Percentiles rank a stretch among this genome's conserved stretches.
phyloP scores from a whole-genome alignment of 208 protist species.

The Entamoeba dispar region DNA sequence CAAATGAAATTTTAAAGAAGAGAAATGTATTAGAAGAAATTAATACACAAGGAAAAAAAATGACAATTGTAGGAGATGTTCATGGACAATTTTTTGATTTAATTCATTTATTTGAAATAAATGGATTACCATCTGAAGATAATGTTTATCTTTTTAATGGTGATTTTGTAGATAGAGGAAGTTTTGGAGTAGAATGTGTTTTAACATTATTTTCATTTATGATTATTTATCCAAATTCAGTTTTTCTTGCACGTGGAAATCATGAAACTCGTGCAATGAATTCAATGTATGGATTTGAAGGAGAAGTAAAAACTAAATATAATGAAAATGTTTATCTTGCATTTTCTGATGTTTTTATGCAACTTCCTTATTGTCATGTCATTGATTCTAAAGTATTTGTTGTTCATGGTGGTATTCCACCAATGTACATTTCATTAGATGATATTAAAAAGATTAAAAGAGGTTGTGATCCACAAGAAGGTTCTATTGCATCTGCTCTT shows the following conservation, averaged over 20 bases:
- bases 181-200: slow-evolving; percentile 43
- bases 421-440: neutral
- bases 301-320: slow-evolving; percentile 18
- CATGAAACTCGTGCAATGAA: slow-evolving; percentile 21
- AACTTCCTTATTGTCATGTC: neutral
- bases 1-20: neutral
- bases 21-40: neutral
- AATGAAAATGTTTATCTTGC: neutral
- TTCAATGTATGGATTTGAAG: slow-evolving; percentile 20
- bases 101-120: slow-evolving; percentile 75
- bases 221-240: slow-evolving; percentile 14
- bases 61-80: slow-evolving; percentile 93
- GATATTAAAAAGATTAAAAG: slow-evolving; percentile 5
- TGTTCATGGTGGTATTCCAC: slow-evolving; percentile 28
- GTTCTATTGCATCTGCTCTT: neutral
- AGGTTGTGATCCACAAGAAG: neutral
- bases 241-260: slow-evolving; percentile 28
- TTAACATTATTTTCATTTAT: slow-evolving; percentile 53
- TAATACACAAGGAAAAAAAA: slow-evolving; percentile 6
- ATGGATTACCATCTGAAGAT: slow-evolving; percentile 33
- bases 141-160: slow-evolving; percentile 8
- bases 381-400: slow-evolving; percentile 1
- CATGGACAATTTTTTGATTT: slow-evolving; percentile 96
- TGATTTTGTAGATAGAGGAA: slow-evolving; percentile 53
- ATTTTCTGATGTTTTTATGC: slow-evolving; percentile 14